Base-by-base conservation (phyloP, 2,329 filamentous ascomycete species). In the Ploettnerulaceae sp. region DNA sequence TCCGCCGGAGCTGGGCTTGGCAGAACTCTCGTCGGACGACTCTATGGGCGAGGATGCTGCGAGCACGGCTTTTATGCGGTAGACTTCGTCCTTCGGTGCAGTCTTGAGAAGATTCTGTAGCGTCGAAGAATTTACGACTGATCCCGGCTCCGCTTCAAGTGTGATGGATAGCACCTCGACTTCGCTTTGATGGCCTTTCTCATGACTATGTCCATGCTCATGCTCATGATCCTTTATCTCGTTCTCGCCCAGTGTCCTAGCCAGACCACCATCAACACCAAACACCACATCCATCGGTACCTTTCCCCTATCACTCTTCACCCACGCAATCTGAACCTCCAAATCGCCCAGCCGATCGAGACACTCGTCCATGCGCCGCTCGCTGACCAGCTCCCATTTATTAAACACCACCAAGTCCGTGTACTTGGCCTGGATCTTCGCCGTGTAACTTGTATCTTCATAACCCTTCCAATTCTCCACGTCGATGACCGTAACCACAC, bases 41-140 rank as follows among this genome's bases (percentile, higher is more conserved):
- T 57, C 55, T 7, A 79, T 70, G 0, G 68, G 59, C 2, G 70
- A 63, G 0, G 72, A 68, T 2, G 75, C 70, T 1, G 73, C 72
- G 9, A 79, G 59, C 7, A 80, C 69, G 8, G 79, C 87, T 67
- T 98, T 98, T 65, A 98, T 97, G 46, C 93, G 81, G 69, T 97
- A 98, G 7, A 95, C 81, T 63, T 97, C 90, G 55, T 98, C 93
- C 64, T 94, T 95, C 1, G 89, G 86, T 0, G 91, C 86, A 0
- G 79, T 68, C 36, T 75, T 72, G 24, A 97, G 75, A 2, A 97
- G 71, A 7, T 70, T 69, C 47, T 82, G 72, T 6, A 95, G 74
- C 53, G 84, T 75, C 46, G 79, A 72, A 0, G 81, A 71, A 22
- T 81, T 74, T 18, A 79, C 70, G 12, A 68, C 64, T 1, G 66